These are phyloP conservation scores for Leccinum subspadiceum DNA, from an alignment of 1,284 basidiomycete genomes.

Conservation along the genomic window DNA sequence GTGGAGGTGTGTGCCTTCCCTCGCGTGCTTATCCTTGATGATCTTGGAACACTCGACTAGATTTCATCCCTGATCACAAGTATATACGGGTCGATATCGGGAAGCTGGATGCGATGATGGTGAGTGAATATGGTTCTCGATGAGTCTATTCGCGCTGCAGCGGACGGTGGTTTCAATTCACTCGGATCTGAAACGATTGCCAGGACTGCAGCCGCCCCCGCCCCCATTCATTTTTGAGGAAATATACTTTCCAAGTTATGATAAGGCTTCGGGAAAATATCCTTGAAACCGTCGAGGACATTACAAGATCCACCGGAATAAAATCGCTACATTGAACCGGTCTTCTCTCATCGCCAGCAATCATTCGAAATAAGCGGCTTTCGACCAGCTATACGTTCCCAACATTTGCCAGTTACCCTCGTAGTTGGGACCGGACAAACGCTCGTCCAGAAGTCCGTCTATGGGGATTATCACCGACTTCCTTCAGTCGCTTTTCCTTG, in stretches of 20 bases:
- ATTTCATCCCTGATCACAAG: conserved; percentile 67
- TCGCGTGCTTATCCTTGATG: neutral
- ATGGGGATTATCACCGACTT: conserved; percentile 78
- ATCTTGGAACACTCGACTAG: conserved; percentile 38
- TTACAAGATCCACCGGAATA: conserved; percentile 79
- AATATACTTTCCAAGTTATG: conserved; percentile 76
- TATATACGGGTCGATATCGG: conserved; percentile 76
- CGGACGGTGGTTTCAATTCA: conserved; percentile 78
- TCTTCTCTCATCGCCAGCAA: conserved; percentile 73
- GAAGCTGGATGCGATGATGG: conserved; percentile 60
- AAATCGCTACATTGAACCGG: conserved; percentile 78
- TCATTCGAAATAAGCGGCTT: conserved; percentile 58
- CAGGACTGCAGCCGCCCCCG: conserved; percentile 70
- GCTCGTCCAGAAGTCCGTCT: conserved; percentile 75
- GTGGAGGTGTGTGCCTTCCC: conserved; percentile 51
- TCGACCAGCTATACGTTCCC: conserved; percentile 78
- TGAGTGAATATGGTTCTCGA: conserved; percentile 67
- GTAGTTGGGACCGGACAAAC: conserved; percentile 73
- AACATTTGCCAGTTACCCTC: conserved; percentile 80
- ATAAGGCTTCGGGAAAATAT: conserved; percentile 74
- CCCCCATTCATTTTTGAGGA: conserved; percentile 76
- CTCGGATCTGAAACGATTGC: conserved; percentile 73
- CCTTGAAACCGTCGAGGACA: conserved; percentile 57
- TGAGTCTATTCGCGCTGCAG: conserved; percentile 76
- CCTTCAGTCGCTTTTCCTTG: conserved; percentile 69